These are phyloP conservation scores for Polygonum maritimum DNA, from an alignment of 148 eudicot genomes.

Conservation along the genomic window DNA sequence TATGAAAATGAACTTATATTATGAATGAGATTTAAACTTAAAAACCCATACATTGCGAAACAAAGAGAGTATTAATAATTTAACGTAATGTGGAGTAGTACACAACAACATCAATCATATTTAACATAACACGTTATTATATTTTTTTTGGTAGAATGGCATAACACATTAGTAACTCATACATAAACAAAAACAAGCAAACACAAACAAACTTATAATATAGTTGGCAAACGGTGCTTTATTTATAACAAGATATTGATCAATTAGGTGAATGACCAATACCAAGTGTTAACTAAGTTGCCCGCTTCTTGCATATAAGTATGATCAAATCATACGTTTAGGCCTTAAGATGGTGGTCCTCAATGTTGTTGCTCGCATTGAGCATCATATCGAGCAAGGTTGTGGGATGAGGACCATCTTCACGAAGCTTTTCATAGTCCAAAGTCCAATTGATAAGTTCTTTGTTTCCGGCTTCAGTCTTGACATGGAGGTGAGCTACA, in stretches of 20 bases:
- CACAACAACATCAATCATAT: neutral
- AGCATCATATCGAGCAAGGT: neutral
- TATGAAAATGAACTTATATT: too few species aligned
- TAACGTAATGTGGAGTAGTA: neutral
- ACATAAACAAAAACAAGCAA: too few species aligned
- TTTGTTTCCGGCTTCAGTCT: neutral
- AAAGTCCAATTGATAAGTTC: neutral
- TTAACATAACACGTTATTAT: neutral
- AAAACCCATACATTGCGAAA: too few species aligned
- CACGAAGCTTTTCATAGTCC: neutral
- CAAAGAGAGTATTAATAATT: too few species aligned
- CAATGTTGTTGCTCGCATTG: neutral
- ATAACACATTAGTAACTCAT: too few species aligned
- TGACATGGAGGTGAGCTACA: neutral
- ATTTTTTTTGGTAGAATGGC: too few species aligned
- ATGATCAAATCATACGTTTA: neutral
- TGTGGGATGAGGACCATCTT: neutral
- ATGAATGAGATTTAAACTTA: too few species aligned
- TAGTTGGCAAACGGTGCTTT: neutral
- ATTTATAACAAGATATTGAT: neutral
- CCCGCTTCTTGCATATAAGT: too few species aligned
- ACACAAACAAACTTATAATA: neutral
- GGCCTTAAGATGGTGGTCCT: neutral
- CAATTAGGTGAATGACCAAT: too few species aligned
- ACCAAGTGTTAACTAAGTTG: too few species aligned